Base-by-base conservation (phyloP, 2,329 filamentous ascomycete species). In the Hortaea sp. region DNA sequence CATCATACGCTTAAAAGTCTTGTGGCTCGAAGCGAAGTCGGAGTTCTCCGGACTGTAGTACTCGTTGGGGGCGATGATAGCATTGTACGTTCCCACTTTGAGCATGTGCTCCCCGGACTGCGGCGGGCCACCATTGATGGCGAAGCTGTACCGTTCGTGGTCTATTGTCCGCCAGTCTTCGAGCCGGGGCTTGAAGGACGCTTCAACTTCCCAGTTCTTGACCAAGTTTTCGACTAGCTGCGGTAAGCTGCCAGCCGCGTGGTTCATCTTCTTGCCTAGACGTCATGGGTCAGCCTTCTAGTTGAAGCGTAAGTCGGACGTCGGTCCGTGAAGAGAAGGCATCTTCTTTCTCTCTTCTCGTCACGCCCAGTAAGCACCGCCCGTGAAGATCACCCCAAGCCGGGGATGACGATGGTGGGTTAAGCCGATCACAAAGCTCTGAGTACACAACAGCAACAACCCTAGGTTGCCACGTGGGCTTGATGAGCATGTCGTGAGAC, bases 1-100 rank as follows among this genome's bases (percentile, higher is more conserved):
- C 80, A 85, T 84, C 79, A 84, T 84, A 44, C 78, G 69, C 67
- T 84, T 84, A 63, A 85, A 84, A 0, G 78, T 78, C 69, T 84
- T 83, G 68, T 85, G 81, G 57, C 77, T 82, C 3, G 69, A 71
- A 1, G 73, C 71, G 55, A 84, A 84, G 61, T 81, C 78, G 3
- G 73, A 78, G 48, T 77, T 71, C 42, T 69, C 69, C 0, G 81
- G 77, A 52, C 75, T 76, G 63, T 84, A 84, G 67, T 75, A 84
- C 59, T 79, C 72, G 58, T 79, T 81, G 7, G 78, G 66, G 7
- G 73, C 66, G 51, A 84, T 77, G 62, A 84, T 74, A 46, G 80
- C 80, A 59, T 83, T 84, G 69, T 84, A 84, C 0, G 81, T 84
- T 53, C 80, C 81, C 11, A 82, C 75, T 52, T 75, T 69, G 42